Conservation (phyloP, 495 filamentous ascomycete genomes). For the Extremus antarcticus region DNA sequence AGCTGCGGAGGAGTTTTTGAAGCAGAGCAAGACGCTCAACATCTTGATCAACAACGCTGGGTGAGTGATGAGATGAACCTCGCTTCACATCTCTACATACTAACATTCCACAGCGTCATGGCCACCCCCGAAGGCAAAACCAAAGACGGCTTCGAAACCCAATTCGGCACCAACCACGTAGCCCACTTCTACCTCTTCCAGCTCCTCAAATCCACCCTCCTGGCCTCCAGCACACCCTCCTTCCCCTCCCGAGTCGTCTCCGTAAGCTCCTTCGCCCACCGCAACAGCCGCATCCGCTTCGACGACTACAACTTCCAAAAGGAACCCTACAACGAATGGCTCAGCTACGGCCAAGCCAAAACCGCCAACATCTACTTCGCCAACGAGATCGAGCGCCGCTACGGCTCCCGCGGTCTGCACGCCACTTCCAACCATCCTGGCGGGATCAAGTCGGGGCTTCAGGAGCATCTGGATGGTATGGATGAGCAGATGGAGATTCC, state of each 20-base stretch:
- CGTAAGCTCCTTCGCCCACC: constrained; percentile 35
- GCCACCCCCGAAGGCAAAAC: constrained; percentile 34
- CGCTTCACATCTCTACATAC: too few species aligned
- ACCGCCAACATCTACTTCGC: constrained; percentile 26
- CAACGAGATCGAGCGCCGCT: constrained; percentile 23
- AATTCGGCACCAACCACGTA: constrained; percentile 43
- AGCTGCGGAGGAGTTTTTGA: constrained; percentile 16
- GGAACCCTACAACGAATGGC: constrained; percentile 31
- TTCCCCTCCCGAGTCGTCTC: constrained; percentile 37
- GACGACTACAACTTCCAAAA: constrained; percentile 31
- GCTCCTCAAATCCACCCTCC: constrained; percentile 36
- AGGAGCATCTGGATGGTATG: constrained; percentile 1
- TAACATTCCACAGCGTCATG: constrained; percentile 28
- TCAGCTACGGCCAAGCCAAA: constrained; percentile 25
- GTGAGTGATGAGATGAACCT: not conserved
- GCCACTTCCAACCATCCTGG: constrained; percentile 21
- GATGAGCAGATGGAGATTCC: not conserved
- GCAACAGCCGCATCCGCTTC: constrained; percentile 18
- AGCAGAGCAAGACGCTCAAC: constrained; percentile 20
- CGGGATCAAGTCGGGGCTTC: constrained; percentile 16
- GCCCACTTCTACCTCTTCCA: constrained; percentile 44
- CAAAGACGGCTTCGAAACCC: constrained; percentile 37
- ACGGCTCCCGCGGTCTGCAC: constrained; percentile 15
- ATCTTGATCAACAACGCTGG: constrained; percentile 27
- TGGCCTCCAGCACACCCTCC: constrained; percentile 29